Base-by-base conservation (phyloP, 2,329 filamentous ascomycete genomes). In the Cordyceps fumosorosea region DNA sequence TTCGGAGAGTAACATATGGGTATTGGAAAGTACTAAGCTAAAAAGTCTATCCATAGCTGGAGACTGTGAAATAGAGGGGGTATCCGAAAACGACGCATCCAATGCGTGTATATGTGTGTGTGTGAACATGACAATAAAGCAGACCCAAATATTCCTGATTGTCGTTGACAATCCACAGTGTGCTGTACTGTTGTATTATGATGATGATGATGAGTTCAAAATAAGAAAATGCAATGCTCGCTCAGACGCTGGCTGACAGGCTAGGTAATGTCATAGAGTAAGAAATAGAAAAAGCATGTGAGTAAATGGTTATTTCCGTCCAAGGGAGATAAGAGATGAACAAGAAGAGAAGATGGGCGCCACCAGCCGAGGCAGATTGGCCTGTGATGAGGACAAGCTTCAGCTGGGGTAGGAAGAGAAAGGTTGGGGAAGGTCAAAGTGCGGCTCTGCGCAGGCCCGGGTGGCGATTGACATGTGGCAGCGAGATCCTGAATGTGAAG, bases 21-120 rank as follows among this genome's bases (percentile, higher is more conserved):
- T 59, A 59, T 59, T 59, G 34, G 42, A 55, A 61, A 42, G 29
- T 54, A 61, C 29, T 29, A 29, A 29, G 51, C 51, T 55, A 47
- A 55, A 37, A 52, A 61, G 58, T 61, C 58, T 37, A 37, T 61
- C 58, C 47, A 44, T 50, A 34, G n/a, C n/a, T 42, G 42, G 42
- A 61, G 58, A 61, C 52, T 61, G 50, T 12, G 51, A n/a, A n/a
- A 55, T 55, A 42, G 22, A n/a, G 51, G 58, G 58, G 58, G 58
- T 61, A 61, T 61, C 58, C 58, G 20, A 48, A 50, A 55, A 5
- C 6, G 20, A 50, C 20, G 51, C 44, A 55, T 61, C 58, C 55
- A 55, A 44, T 44, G 40, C 40, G 40, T 44, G 11, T 14, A 37
- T 32, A 32, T 32, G 29, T 14, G 34, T 37, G 32, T 29, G 44